Base-by-base conservation (phyloP, 352 stramenopile species). In the Blastocystis sp. region DNA sequence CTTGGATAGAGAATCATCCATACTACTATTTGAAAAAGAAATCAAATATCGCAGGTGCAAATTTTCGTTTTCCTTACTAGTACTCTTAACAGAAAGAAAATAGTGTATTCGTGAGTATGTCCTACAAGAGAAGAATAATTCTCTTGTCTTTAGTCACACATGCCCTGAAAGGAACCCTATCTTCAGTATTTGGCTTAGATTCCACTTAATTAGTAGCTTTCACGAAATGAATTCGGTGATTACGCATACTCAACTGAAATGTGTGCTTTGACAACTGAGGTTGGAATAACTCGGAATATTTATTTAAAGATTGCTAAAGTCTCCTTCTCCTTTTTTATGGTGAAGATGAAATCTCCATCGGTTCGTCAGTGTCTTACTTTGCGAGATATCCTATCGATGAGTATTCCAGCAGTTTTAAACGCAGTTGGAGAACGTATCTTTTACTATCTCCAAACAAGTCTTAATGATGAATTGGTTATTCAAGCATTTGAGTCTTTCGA, bases 91-190 rank as follows among this genome's bases (percentile, higher is more conserved):
- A 15, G 9, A 2, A 48, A 2, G 9, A 48, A 48, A 9, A 48
- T 48, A 48, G 40, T 48, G 40, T 48, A 48, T 48, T 48, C 40
- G 9, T 48, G 40, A 48, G 40, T 9, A 9, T 48, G 9, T 48
- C 40, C 9, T 48, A 48, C 40, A 48, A 44, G 66, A 78, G 56
- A 81, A 69, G 3, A 40, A 58, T 81, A 13, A 4, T 77, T 27
- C 44, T 81, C 30, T 53, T 81, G 0, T 81, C 70, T 58, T 58
- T 81, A 68, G 0, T 81, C 11, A 81, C 57, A 70, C 57, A 81
- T 70, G 24, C 62, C 24, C 37, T 44, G 9, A 75, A 40, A 44
- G 62, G 62, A 44, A 44, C 48, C 48, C 17, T 75, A 44, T 53
- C 62, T 53, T 53, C 62, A 6, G 62, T 75, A 40, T 35, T 35